A percentile compares a stretch with the other conserved stretches of the same genome.
phyloP scores from a whole-genome alignment of 2,329 filamentous ascomycete species.

The Venturia asperata region DNA sequence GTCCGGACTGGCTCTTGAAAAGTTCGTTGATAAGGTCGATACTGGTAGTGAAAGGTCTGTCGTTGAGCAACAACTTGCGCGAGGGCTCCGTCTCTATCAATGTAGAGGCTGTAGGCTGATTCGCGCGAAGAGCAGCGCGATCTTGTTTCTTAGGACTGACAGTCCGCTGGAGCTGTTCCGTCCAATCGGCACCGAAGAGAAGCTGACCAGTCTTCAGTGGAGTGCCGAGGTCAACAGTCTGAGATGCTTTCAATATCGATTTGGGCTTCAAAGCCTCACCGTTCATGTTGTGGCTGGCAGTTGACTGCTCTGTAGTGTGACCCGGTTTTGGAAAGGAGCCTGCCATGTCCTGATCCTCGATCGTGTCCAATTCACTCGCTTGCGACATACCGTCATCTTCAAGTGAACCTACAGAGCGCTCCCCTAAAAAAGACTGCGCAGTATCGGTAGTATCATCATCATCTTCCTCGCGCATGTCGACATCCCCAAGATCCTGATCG shows the following conservation, averaged over 20 bases:
- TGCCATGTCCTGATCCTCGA: constrained; percentile 65
- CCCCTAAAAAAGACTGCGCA: constrained; percentile 80
- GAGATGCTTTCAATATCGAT: constrained; percentile 42
- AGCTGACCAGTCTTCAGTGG: constrained; percentile 44
- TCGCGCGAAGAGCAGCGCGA: constrained; percentile 58
- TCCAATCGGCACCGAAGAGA: constrained; percentile 74
- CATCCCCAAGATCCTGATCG: constrained; percentile 46
- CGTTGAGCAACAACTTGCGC: constrained; percentile 28
- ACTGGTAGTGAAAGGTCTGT: constrained; percentile 65
- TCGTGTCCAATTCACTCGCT: constrained; percentile 64
- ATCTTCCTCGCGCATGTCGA: constrained; percentile 39
- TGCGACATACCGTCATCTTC: constrained; percentile 48
- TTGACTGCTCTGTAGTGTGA: constrained; percentile 65
- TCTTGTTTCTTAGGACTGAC: constrained; percentile 92
- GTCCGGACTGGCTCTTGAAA: constrained; percentile 41
- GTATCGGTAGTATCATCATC: constrained; percentile 18
- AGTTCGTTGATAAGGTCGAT: constrained; percentile 96
- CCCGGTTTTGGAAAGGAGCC: constrained; percentile 67
- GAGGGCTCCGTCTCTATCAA: constrained; percentile 22
- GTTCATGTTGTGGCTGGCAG: constrained; percentile 31
- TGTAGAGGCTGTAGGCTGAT: constrained; percentile 25
- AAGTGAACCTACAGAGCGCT: constrained; percentile 77
- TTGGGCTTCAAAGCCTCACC: constrained; percentile 36
- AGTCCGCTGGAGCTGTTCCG: constrained; percentile 85
- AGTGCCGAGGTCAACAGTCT: constrained; percentile 36